phyloP scores from a whole-genome alignment of 768 basidiomycete species.

The Boletellus ananas region DNA sequence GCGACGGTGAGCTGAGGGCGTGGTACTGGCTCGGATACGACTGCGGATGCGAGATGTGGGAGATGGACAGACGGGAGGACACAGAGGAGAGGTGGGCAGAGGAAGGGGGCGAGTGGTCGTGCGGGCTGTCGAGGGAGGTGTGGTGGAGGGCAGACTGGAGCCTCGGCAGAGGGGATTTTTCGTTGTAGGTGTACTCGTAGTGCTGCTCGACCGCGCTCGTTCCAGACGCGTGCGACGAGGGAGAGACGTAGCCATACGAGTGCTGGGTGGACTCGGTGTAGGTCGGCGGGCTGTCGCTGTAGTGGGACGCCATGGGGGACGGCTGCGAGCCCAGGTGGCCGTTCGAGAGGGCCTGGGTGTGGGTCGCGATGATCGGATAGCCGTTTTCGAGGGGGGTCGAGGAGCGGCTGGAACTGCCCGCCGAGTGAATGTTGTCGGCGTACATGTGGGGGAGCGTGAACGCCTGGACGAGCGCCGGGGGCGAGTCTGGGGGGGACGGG shows the following conservation, averaged over 20 bases:
- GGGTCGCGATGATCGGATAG: slow-evolving; percentile 37
- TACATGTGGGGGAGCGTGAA: slow-evolving; percentile 24
- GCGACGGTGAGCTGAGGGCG: slow-evolving; percentile 43
- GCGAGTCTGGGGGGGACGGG: slow-evolving; percentile 50
- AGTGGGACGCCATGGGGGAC: slow-evolving; percentile 29
- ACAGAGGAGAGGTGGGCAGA: slow-evolving; percentile 33
- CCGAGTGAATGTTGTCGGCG: slow-evolving; percentile 28
- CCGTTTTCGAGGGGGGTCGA: slow-evolving; percentile 43
- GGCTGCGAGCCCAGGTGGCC: slow-evolving; percentile 30
- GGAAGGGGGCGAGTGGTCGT: slow-evolving; percentile 30
- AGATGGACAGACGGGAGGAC: slow-evolving; percentile 56
- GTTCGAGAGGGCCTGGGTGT: slow-evolving; percentile 36
- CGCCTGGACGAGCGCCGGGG: slow-evolving; percentile 52
- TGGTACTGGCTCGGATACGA: slow-evolving; percentile 38
- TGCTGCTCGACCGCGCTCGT: slow-evolving; percentile 25
- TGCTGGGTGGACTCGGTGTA: slow-evolving; percentile 32
- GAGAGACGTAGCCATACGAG: slow-evolving; percentile 27
- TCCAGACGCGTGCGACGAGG: slow-evolving; percentile 22
- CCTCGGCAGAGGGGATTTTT: slow-evolving; percentile 29
- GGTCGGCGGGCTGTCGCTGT: slow-evolving; percentile 28
- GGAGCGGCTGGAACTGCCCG: slow-evolving; percentile 38
- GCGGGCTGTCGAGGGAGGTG: slow-evolving; percentile 23
- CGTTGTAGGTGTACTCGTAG: slow-evolving; percentile 30
- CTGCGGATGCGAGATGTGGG: slow-evolving; percentile 56
- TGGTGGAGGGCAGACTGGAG: slow-evolving; percentile 31